Base-by-base conservation (phyloP, 768 basidiomycete genomes). In the Panaeolus papilionaceus region DNA sequence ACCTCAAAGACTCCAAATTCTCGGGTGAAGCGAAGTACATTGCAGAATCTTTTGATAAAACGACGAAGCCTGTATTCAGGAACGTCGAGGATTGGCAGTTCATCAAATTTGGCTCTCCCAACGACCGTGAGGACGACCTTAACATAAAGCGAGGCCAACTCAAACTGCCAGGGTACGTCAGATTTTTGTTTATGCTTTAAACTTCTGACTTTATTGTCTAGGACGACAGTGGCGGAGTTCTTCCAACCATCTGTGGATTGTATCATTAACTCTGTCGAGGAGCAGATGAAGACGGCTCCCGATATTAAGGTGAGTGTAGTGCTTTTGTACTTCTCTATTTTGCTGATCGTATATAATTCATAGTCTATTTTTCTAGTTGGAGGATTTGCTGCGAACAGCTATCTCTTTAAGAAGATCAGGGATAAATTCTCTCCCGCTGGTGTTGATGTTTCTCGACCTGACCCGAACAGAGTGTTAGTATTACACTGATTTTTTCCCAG, bases 361-460 rank as follows among this genome's bases (percentile, higher is more conserved):
- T 49, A 81, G 79, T 68, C 77, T 9, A 78, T 85, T 33, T 81
- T 86, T 66, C 73, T 86, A 8, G 85, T 87, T 1, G 85, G 86
- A 14, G 85, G 85, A 0, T 86, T 87, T 71, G 83, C 83, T 14
- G 82, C 84, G 3, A 85, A 79, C 68, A 80, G 82, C 54, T 86
- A 80, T 79, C 71, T 87, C 16, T 85, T 82, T 67, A 69, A 74
- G 0, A 74, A 78, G 42, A 79, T 86, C 20, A 80, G 81, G 62
- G 70, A 67, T 44, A 71, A 79, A 16, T 77, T 86, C 14, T 74
- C 77, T 9, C 65, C 72, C 3, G 49, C 77, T 5, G 78, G 79
- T 28, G 70, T 85, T 40, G 73, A 64, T 20, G 70, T 86, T 58
- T 79, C 76, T 61, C 75, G 84, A 18, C 86, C 85, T 0, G 85